Conservation (phyloP, 495 filamentous ascomycete species). For the Poronia punctata region DNA sequence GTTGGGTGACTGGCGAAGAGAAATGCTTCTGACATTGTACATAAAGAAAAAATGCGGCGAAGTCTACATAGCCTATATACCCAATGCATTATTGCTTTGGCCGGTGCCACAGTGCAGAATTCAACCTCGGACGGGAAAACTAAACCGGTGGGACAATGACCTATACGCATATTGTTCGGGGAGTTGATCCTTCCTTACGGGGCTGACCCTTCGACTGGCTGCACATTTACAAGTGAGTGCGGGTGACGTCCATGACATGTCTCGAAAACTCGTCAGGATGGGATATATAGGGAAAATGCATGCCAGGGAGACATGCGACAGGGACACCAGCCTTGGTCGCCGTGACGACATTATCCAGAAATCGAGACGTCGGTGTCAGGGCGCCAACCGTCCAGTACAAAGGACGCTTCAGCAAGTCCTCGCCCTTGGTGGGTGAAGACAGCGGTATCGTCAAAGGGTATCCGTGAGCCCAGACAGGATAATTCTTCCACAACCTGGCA, state of each 20-base stretch:
- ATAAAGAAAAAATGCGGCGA: too few species aligned
- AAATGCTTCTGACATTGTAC: too few species aligned
- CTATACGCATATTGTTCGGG: too few species aligned
- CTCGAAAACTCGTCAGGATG: conserved; percentile 17
- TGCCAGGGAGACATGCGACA: conserved; percentile 14
- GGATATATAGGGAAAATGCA: conserved; percentile 23
- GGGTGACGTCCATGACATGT: conserved; percentile 10
- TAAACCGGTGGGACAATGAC: too few species aligned
- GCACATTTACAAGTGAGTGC: conserved; percentile 5
- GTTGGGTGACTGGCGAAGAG: too few species aligned
- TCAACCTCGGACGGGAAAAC: too few species aligned
- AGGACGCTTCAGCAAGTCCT: conserved; percentile 12
- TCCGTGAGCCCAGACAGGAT: conserved; percentile 14
- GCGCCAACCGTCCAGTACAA: conserved; percentile 21
- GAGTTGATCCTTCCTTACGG: too few species aligned
- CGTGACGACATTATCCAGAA: conserved; percentile 17
- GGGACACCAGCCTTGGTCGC: conserved; percentile 13
- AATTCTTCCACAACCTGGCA: conserved; percentile 18
- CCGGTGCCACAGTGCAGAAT: too few species aligned
- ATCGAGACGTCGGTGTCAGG: conserved; percentile 9
- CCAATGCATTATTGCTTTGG: too few species aligned
- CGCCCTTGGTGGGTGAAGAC: not conserved
- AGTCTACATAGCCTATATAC: too few species aligned
- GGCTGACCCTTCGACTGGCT: too few species aligned
- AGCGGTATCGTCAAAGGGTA: conserved; percentile 10